These are phyloP conservation scores for Cladophialophora carrionii DNA, from an alignment of 2,329 filamentous ascomycete species.

Conservation along the genomic window DNA sequence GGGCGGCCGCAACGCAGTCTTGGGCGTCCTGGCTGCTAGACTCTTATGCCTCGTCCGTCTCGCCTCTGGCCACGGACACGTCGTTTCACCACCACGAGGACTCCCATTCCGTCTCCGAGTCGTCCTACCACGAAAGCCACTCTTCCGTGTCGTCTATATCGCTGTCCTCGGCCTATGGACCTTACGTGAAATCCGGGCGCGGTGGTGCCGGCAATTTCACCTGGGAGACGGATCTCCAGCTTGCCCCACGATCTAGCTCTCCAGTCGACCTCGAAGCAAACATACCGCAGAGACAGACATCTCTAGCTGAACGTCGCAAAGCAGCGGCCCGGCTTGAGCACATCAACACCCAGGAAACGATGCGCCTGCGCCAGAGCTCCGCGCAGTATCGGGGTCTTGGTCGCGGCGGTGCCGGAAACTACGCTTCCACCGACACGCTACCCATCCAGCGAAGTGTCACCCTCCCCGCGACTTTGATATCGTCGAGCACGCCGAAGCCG, in stretches of 20 bases:
- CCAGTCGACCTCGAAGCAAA: constrained; percentile 53
- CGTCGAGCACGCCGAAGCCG: not conserved
- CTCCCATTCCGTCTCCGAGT: constrained; percentile 19
- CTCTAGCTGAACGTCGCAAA: constrained; percentile 34
- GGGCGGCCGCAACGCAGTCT: constrained; percentile 32
- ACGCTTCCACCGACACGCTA: constrained; percentile 22
- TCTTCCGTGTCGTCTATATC: constrained; percentile 29
- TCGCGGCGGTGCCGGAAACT: constrained; percentile 37
- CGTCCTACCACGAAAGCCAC: constrained; percentile 20
- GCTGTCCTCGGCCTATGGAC: constrained; percentile 39
- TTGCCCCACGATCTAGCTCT: constrained; percentile 17
- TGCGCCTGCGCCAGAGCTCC: constrained; percentile 28
- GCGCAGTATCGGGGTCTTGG: constrained; percentile 31
- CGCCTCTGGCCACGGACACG: constrained; percentile 27
- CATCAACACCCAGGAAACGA: constrained; percentile 33
- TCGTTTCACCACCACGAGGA: constrained; percentile 31
- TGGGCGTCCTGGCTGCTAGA: constrained; percentile 39
- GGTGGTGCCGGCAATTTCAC: constrained; percentile 68
- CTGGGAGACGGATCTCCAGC: constrained; percentile 47
- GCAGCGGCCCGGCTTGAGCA: constrained; percentile 32
- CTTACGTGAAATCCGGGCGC: constrained; percentile 59
- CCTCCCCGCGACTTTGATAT: constrained; percentile 22
- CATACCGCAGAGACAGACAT: constrained; percentile 27
- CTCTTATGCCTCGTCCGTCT: constrained; percentile 36
- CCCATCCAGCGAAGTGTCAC: constrained; percentile 25